A percentile compares a stretch with the other conserved stretches of the same genome.
These are phyloP conservation scores for Zymoseptoria crescenta DNA, from an alignment of 2,329 filamentous ascomycete genomes.

Conservation along the genomic window DNA sequence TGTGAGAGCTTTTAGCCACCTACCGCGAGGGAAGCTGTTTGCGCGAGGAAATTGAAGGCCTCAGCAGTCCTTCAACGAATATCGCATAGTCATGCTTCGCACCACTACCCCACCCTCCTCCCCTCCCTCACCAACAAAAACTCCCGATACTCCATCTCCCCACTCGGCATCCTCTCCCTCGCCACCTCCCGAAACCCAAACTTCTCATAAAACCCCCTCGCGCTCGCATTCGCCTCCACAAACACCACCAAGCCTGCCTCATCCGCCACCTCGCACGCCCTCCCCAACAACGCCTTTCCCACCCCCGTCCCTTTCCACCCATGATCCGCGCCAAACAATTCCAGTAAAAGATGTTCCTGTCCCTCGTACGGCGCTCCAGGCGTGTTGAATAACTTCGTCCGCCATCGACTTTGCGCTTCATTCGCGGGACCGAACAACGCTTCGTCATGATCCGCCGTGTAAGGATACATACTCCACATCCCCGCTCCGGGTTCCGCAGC, in stretches of 20 bases:
- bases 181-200: slow-evolving; percentile 2
- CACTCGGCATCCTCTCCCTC: not conserved
- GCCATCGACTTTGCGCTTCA: slow-evolving; percentile 4
- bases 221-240: slow-evolving; percentile 21
- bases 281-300: slow-evolving; percentile 15
- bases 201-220: slow-evolving; percentile 12
- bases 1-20: too few species aligned
- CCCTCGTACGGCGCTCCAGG: slow-evolving; percentile 2
- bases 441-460: slow-evolving; percentile 17
- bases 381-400: slow-evolving; percentile 1
- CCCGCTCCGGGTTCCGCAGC: slow-evolving; percentile 6
- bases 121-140: not conserved
- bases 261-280: slow-evolving; percentile 20
- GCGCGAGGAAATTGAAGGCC: too few species aligned
- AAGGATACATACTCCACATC: slow-evolving; percentile 7
- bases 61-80: too few species aligned
- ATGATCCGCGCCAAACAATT: slow-evolving; percentile 22
- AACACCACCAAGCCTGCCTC: slow-evolving; percentile 11
- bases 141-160: not conserved
- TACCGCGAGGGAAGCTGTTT: too few species aligned
- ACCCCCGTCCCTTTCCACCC: slow-evolving; percentile 14
- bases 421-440: slow-evolving; percentile 3
- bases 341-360: slow-evolving; percentile 6
- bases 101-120: not conserved
- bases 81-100: not conserved